A percentile compares a stretch with the other conserved stretches of the same genome.
Conservation (phyloP, 2,329 filamentous ascomycete species). For the Alternaria burnsii region DNA sequence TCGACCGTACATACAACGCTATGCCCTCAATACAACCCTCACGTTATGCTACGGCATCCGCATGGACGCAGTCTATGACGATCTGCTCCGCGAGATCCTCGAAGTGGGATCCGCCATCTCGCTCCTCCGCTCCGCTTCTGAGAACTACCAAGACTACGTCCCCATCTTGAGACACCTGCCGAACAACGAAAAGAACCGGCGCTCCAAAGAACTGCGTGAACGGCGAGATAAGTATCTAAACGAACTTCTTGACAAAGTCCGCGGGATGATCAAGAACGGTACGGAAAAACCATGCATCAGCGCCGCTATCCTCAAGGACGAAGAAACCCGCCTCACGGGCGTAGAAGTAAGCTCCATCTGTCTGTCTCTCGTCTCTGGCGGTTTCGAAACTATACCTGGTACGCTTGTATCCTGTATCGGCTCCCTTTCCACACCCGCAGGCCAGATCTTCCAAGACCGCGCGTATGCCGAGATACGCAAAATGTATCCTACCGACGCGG, state of each 20-base stretch:
- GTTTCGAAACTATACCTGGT: constrained; percentile 64
- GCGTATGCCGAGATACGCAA: constrained; percentile 63
- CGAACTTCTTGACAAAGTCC: constrained; percentile 59
- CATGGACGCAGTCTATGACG: constrained; percentile 64
- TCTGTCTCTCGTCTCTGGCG: constrained; percentile 62
- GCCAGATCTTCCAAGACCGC: constrained; percentile 61
- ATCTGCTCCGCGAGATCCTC: constrained; percentile 61
- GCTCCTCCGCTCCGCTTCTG: constrained; percentile 60
- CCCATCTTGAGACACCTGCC: constrained; percentile 61
- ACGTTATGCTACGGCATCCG: constrained; percentile 65
- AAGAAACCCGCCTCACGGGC: constrained; percentile 62
- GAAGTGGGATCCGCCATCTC: constrained; percentile 63
- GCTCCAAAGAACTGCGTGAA: constrained; percentile 45
- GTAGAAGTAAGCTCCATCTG: constrained; percentile 65
- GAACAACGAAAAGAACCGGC: constrained; percentile 60
- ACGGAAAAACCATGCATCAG: constrained; percentile 65
- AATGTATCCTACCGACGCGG: constrained; percentile 50
- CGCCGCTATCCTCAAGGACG: constrained; percentile 63
- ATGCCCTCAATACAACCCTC: constrained; percentile 63
- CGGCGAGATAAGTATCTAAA: constrained; percentile 61
- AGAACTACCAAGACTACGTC: constrained; percentile 65
- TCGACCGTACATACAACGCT: constrained; percentile 62
- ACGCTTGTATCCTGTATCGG: constrained; percentile 63
- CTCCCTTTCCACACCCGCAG: constrained; percentile 58
- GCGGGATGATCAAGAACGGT: constrained; percentile 61